phyloP scores from a whole-genome alignment of 208 protist species.

The Acanthamoeba healyi region DNA sequence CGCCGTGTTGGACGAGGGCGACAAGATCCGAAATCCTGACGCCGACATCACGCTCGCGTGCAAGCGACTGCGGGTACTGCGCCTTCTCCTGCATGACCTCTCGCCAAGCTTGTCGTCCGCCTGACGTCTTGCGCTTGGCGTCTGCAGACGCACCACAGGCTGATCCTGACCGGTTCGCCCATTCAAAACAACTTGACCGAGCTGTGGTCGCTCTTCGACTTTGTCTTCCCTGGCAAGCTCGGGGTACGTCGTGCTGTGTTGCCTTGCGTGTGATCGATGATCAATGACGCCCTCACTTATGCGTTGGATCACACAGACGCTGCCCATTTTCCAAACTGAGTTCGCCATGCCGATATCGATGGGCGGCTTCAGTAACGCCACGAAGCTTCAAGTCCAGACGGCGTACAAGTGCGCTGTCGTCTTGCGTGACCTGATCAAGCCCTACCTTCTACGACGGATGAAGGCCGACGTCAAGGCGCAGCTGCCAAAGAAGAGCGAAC shows the following conservation, averaged over 20 bases:
- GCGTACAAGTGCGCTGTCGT: conserved; percentile 96
- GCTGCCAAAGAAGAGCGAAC: conserved; percentile 97
- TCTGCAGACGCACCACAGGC: conserved; percentile 92
- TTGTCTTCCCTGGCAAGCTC: conserved; percentile 97
- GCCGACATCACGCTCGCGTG: conserved; percentile 95
- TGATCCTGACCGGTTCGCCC: conserved; percentile 97
- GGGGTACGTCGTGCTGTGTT: conserved; percentile 81
- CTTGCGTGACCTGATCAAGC: conserved; percentile 95
- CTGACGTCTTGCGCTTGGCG: background rate
- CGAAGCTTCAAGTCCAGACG: conserved; percentile 92
- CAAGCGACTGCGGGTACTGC: conserved; percentile 92
- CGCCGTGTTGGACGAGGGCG: conserved; percentile 98
- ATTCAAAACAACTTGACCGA: conserved; percentile 99
- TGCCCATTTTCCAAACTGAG: conserved; percentile 90
- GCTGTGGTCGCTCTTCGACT: conserved; percentile 99
- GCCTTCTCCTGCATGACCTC: background rate
- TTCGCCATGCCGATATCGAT: conserved; percentile 92
- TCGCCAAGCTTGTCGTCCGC: background rate
- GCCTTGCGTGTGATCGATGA: background rate
- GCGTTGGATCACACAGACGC: conserved; percentile 57
- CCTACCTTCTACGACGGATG: conserved; percentile 96
- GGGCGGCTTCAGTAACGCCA: conserved; percentile 95
- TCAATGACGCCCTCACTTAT: too few species aligned
- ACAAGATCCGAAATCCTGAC: conserved; percentile 97
- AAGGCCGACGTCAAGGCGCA: conserved; percentile 95